A percentile compares a stretch with the other conserved stretches of the same genome.
phyloP scores from a whole-genome alignment of 78 protist genomes.

The Planoprotostelium fungivorum region DNA sequence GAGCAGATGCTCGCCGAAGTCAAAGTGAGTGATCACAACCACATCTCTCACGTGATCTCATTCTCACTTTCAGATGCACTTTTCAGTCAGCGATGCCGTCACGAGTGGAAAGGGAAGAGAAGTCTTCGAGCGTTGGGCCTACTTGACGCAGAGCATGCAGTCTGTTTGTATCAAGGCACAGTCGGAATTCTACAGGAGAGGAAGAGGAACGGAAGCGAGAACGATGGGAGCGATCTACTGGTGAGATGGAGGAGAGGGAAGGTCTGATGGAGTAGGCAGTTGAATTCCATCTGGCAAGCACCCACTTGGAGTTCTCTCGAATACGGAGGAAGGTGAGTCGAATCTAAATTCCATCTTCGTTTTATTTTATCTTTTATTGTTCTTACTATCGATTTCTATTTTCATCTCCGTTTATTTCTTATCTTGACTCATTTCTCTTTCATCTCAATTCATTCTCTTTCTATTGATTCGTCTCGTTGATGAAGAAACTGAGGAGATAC shows the following conservation, averaged over 20 bases:
- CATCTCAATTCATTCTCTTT: too few relatives aligned
- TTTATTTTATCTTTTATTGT: neutral
- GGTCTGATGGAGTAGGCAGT: conserved; percentile 17
- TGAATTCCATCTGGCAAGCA: conserved; percentile 77
- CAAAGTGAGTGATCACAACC: conserved; percentile 14
- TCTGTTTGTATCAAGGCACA: conserved; percentile 48
- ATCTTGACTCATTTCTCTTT: too few relatives aligned
- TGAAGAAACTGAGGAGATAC: neutral
- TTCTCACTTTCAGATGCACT: conserved; percentile 36
- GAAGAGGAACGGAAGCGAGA: conserved; percentile 32
- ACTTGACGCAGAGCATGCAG: conserved; percentile 43
- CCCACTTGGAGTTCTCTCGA: conserved; percentile 73
- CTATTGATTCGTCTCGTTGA: too few relatives aligned
- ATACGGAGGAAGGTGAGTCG: conserved; percentile 38
- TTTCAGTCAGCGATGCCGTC: conserved; percentile 1
- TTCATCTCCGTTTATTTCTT: too few relatives aligned
- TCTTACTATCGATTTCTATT: too few relatives aligned
- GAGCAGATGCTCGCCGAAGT: neutral
- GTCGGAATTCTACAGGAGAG: conserved; percentile 49
- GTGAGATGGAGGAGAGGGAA: neutral
- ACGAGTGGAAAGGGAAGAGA: conserved; percentile 6
- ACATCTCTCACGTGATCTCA: conserved; percentile 27
- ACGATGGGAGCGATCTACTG: conserved; percentile 80
- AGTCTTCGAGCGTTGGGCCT: conserved; percentile 11
- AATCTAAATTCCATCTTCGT: neutral